A percentile compares a stretch with the other conserved stretches of the same genome.
phyloP scores from a whole-genome alignment of 2,329 filamentous ascomycete species.

The Xylaria hypoxylon region DNA sequence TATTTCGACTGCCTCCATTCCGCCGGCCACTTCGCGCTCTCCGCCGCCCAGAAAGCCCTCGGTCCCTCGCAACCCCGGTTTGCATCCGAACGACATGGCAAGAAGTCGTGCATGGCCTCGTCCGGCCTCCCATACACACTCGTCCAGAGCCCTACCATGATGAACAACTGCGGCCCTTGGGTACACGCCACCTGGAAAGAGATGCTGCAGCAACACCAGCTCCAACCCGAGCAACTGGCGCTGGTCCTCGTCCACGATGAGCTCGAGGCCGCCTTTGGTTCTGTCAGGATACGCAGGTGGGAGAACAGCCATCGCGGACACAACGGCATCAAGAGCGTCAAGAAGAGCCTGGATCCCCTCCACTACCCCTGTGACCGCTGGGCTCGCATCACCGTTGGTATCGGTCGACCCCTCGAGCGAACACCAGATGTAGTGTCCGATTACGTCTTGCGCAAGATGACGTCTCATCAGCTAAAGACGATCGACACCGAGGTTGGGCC shows the following conservation, averaged over 20 bases:
- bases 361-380: conserved; percentile 58
- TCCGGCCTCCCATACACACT: conserved; percentile 69
- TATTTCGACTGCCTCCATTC: conserved; percentile 86
- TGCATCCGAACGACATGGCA: conserved; percentile 58
- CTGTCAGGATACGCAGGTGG: conserved; percentile 73
- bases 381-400: conserved; percentile 81
- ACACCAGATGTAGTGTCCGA: conserved; percentile 74
- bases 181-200: conserved; percentile 74
- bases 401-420: conserved; percentile 81
- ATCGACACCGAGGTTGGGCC: conserved; percentile 65
- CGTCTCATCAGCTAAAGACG: conserved; percentile 59
- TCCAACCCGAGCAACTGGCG: conserved; percentile 51
- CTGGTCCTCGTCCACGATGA: conserved; percentile 92
- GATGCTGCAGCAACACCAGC: conserved; percentile 57
- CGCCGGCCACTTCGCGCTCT: conserved; percentile 83
- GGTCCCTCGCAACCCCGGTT: conserved; percentile 62
- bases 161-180: conserved; percentile 86
- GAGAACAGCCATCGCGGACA: conserved; percentile 75
- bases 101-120: conserved; percentile 63
- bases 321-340: conserved; percentile 78
- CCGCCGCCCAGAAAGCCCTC: conserved; percentile 66
- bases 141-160: conserved; percentile 79
- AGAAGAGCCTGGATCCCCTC: conserved; percentile 59
- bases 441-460: conserved; percentile 82
- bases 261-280: conserved; percentile 77